Base-by-base conservation (phyloP, 139 green algal genomes). In the Tetraselmis striata region DNA sequence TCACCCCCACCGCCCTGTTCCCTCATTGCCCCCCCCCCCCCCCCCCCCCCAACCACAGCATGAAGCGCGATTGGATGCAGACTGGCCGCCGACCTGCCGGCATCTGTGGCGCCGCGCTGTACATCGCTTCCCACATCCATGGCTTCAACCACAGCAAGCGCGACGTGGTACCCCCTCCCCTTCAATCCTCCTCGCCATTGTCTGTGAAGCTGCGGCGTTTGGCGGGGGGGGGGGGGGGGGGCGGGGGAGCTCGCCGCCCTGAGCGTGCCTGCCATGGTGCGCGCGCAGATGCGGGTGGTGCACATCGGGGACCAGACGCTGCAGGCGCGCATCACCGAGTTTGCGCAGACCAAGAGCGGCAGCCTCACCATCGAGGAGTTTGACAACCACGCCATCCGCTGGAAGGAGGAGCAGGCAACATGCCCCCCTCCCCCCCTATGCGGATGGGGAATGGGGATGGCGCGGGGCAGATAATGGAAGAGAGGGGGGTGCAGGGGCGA, bases 11-110 rank as follows among this genome's bases (percentile, higher is more conserved):
- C n/a, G n/a, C n/a, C n/a, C n/a, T n/a, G n/a, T 11, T 75, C 58
- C 58, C 58, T 75, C 23, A 18, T 75, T 75, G 45, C 45, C 45
- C 45, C 45, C 45, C 45, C 18, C 18, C 45, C 45, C 58, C 58
- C n/a, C n/a, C n/a, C n/a, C n/a, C n/a, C n/a, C n/a, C n/a, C n/a
- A n/a, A n/a, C n/a, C 11, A 23, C 2, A 92, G 87, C 84, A 99
- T 99, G 97, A 99, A 99, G 89, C 91, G 97, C 0, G 97, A 99
- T 90, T 99, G 97, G 97, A 98, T 99, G 89, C 95, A 98, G 87
- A 98, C 96, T 23, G 97, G 97, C 1, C 86, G 96, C 2, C 86
- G 93, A 25, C 96, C 96, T 1, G 89, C 80, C 31, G 96, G 96
- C 58, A 89, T 99, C 30, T 99, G 96, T 83, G 96, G 96, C 1